Percentiles rank a stretch among this genome's conserved stretches.
Conservation (phyloP, 768 basidiomycete genomes). For the Porphyrellus cyaneotinctus region DNA sequence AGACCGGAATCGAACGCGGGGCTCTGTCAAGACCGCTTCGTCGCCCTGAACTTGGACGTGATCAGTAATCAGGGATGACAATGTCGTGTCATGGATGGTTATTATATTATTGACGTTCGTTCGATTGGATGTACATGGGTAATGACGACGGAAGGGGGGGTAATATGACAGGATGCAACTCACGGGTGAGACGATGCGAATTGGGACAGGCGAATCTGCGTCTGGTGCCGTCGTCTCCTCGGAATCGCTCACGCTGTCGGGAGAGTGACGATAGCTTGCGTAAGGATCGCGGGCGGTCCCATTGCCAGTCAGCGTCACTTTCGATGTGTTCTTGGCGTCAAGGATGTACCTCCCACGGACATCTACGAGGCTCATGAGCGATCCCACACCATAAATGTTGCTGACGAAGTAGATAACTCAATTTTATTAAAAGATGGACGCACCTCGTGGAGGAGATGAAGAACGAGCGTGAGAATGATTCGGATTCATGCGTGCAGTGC, state of each 20-base stretch:
- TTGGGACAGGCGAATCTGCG: background rate
- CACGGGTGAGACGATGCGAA: slow-evolving; percentile 6
- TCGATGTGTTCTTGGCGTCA: slow-evolving; percentile 9
- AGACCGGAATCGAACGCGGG: slow-evolving; percentile 62
- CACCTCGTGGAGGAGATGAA: slow-evolving; percentile 9
- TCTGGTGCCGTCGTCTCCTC: slow-evolving; percentile 1
- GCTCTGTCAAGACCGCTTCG: slow-evolving; percentile 10
- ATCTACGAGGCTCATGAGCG: slow-evolving; percentile 15
- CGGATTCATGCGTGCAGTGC: slow-evolving; percentile 15
- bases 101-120: background rate
- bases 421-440: background rate
- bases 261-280: slow-evolving; percentile 1
- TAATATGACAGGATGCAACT: slow-evolving; percentile 5
- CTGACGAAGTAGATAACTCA: background rate
- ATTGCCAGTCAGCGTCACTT: background rate
- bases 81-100: background rate
- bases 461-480: slow-evolving; percentile 3
- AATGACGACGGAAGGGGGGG: background rate
- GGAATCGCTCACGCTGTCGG: slow-evolving; percentile 13
- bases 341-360: background rate
- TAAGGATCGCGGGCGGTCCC: background rate
- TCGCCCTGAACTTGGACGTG: slow-evolving; percentile 15
- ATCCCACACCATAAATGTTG: background rate
- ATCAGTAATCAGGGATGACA: background rate
- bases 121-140: background rate